Evolutionary conservation across 345 rosid genomes (phyloP).

Genomic region (Eucalyptus leucophloia): DNA sequence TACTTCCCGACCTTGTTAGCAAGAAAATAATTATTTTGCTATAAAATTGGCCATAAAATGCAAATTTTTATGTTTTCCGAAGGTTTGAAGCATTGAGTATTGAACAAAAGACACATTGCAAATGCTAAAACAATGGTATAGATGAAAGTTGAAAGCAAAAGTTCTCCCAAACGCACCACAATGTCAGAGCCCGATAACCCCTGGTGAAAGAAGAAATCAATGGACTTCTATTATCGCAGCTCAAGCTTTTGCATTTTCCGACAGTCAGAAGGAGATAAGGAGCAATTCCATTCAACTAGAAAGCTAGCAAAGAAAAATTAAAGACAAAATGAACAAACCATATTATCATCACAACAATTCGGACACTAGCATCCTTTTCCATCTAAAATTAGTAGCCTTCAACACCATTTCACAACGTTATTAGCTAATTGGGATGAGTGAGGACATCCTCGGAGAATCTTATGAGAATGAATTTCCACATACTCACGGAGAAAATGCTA

Average conservation of each 20-base stretch:
- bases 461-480: neutral
- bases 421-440: neutral
- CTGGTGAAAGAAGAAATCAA: neutral
- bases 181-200: accelerated
- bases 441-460: neutral
- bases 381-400: neutral
- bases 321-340: neutral
- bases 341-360: neutral
- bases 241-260: neutral
- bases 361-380: neutral
- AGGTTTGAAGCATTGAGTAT: neutral
- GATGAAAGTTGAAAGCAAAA: neutral
- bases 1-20: neutral
- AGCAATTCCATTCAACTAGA: neutral
- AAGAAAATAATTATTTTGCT: neutral
- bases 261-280: accelerated
- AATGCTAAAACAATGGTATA: neutral
- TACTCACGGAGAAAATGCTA: neutral
- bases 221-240: neutral
- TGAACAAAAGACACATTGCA: accelerated
- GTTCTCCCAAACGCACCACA: neutral
- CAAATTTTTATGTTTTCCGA: neutral
- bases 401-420: neutral
- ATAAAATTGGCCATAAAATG: neutral
- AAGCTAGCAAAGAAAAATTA: neutral